Evolutionary conservation across 164 flowering plant species (phyloP).

Genomic region (Vitis vinifera): DNA sequence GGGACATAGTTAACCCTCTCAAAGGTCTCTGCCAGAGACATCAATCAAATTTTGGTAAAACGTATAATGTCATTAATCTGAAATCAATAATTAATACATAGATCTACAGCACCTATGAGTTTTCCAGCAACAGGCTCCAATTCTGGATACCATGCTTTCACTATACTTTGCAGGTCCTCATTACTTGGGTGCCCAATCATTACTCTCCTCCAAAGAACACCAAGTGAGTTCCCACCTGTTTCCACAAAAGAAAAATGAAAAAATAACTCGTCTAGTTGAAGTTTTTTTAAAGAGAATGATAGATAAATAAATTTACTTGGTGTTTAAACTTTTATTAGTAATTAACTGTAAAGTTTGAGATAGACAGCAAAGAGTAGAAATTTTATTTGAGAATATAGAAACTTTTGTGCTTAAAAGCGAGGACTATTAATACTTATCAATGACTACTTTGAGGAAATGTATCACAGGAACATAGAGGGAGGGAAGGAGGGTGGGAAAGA

Average conservation of each 20-base stretch:
- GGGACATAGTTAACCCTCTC: conserved; percentile 36
- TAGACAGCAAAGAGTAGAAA: no score
- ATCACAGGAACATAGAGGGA: no score
- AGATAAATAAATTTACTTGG: no score
- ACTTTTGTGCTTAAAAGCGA: no score
- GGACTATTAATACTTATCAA: no score
- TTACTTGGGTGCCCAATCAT: conserved; percentile 50
- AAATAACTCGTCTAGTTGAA: no score
- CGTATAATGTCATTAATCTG: background rate
- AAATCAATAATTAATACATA: background rate
- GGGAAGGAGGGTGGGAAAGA: no score
- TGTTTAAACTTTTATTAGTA: no score
- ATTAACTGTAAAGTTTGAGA: no score
- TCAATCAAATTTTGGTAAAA: background rate
- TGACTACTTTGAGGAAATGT: no score
- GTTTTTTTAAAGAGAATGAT: no score
- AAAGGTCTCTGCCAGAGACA: conserved; percentile 59
- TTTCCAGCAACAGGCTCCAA: conserved; percentile 50
- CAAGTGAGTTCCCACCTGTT: conserved; percentile 49
- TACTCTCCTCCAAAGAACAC: conserved; percentile 77
- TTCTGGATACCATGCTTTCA: conserved; percentile 60
- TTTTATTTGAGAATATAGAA: no score
- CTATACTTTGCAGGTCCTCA: conserved; percentile 57
- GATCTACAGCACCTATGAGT: conserved; percentile 51
- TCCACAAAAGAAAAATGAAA: background rate